A percentile compares a stretch with the other conserved stretches of the same genome.
Evolutionary conservation across 768 basidiomycete species (phyloP).

Genomic region (Hypholoma sublateritium): DNA sequence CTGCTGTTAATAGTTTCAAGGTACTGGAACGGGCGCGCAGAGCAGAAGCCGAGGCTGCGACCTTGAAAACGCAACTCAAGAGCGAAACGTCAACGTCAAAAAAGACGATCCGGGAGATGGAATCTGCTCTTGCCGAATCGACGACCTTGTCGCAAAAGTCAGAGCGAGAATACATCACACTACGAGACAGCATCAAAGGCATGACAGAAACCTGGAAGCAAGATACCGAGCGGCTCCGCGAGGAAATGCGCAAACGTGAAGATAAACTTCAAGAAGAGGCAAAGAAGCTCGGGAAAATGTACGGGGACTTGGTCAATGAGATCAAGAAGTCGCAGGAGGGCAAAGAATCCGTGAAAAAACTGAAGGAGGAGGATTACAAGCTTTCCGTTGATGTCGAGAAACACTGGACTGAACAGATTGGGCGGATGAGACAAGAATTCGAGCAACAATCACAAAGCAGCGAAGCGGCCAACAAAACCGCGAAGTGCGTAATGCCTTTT

Average conservation of each 20-base stretch:
- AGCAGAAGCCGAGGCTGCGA: conserved; percentile 74
- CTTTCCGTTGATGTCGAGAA: conserved; percentile 59
- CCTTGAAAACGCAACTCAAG: conserved; percentile 73
- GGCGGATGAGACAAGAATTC: conserved; percentile 49
- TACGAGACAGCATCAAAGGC: conserved; percentile 74
- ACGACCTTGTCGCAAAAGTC: conserved; percentile 76
- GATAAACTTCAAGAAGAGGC: conserved; percentile 67
- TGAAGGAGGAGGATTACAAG: conserved; percentile 50
- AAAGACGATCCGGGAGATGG: conserved; percentile 80
- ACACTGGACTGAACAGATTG: conserved; percentile 58
- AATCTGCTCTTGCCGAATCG: conserved; percentile 67
- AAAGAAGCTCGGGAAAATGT: conserved; percentile 70
- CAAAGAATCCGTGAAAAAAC: conserved; percentile 45
- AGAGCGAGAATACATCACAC: conserved; percentile 78
- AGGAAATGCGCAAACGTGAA: conserved; percentile 76
- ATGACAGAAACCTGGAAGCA: conserved; percentile 73
- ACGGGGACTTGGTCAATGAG: conserved; percentile 62
- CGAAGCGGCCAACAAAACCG: conserved; percentile 58
- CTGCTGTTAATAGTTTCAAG: conserved; percentile 27
- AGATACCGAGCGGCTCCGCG: conserved; percentile 68
- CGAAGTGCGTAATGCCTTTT: conserved; percentile 41
- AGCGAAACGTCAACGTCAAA: conserved; percentile 70
- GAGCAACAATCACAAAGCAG: conserved; percentile 54
- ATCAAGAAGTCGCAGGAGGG: conserved; percentile 50
- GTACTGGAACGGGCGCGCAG: conserved; percentile 84